Percentiles rank a stretch among this genome's conserved stretches.
Conservation (phyloP, 495 filamentous ascomycete species). For the Elasticomyces elasticus region DNA sequence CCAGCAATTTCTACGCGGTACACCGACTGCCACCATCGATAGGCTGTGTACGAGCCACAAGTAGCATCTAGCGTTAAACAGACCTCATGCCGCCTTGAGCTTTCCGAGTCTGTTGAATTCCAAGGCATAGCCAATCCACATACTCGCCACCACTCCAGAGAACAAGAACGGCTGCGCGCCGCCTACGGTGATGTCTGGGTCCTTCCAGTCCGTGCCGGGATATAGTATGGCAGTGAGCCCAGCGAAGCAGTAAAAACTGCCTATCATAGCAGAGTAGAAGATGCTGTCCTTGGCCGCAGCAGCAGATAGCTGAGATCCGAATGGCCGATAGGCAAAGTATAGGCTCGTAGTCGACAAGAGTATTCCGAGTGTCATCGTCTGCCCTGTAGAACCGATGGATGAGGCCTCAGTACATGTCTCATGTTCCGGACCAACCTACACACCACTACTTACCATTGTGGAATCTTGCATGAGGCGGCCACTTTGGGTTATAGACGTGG, state of each 20-base stretch:
- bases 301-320: not conserved
- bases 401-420: too few relatives aligned
- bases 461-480: conserved; percentile 25
- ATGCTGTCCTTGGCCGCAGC: not conserved
- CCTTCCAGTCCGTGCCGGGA: conserved; percentile 16
- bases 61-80: too few relatives aligned
- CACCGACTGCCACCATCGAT: too few relatives aligned
- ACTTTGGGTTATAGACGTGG: conserved; percentile 28
- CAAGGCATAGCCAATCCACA: conserved; percentile 13
- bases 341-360: conserved; percentile 1
- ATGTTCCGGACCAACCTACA: too few relatives aligned
- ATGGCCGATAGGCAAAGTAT: conserved; percentile 6
- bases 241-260: conserved; percentile 14
- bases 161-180: conserved; percentile 7
- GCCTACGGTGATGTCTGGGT: not conserved
- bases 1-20: too few relatives aligned
- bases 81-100: not conserved
- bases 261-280: conserved; percentile 7
- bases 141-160: not conserved
- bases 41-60: too few relatives aligned
- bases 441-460: too few relatives aligned
- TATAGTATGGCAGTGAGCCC: conserved; percentile 16
- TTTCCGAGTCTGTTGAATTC: conserved; percentile 2
- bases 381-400: too few relatives aligned
- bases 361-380: conserved; percentile 25